These are phyloP conservation scores for Fragilariopsis cylindrus DNA, from an alignment of 108 stramenopile genomes.

Conservation along the genomic window DNA sequence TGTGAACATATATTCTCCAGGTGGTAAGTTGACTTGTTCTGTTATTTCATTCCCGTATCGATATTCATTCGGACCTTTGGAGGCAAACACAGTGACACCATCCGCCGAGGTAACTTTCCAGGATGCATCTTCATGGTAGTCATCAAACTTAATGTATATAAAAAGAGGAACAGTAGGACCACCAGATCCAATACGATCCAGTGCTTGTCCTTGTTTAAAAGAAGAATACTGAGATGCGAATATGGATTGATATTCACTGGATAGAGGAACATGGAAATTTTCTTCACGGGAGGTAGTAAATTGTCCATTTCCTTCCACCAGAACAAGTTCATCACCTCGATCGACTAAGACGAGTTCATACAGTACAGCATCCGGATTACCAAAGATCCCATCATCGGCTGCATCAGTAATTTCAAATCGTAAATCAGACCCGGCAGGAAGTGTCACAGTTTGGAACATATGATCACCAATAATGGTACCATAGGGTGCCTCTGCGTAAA, in stretches of 20 bases:
- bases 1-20: constrained; percentile 2
- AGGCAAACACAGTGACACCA: neutral
- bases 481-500: constrained; percentile 12
- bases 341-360: constrained; percentile 13
- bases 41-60: constrained; percentile 12
- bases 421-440: constrained; percentile 3
- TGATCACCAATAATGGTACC: constrained; percentile 5
- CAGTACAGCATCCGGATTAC: constrained; percentile 4
- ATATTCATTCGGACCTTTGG: neutral
- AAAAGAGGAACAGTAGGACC: constrained; percentile 9
- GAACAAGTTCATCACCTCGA: neutral
- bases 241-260: neutral
- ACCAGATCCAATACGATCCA: no score
- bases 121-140: constrained; percentile 11
- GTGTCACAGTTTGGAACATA: neutral
- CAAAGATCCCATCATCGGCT: constrained; percentile 15
- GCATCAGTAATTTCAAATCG: constrained; percentile 11
- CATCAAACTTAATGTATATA: constrained; percentile 12
- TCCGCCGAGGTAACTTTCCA: constrained; percentile 7
- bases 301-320: constrained; percentile 12
- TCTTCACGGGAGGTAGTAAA: neutral
- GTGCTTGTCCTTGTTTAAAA: no score
- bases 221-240: no score
- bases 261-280: constrained; percentile 1
- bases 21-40: constrained; percentile 7